phyloP scores from a whole-genome alignment of 2,329 filamentous ascomycete genomes.

The Pyrenochaeta sp. region DNA sequence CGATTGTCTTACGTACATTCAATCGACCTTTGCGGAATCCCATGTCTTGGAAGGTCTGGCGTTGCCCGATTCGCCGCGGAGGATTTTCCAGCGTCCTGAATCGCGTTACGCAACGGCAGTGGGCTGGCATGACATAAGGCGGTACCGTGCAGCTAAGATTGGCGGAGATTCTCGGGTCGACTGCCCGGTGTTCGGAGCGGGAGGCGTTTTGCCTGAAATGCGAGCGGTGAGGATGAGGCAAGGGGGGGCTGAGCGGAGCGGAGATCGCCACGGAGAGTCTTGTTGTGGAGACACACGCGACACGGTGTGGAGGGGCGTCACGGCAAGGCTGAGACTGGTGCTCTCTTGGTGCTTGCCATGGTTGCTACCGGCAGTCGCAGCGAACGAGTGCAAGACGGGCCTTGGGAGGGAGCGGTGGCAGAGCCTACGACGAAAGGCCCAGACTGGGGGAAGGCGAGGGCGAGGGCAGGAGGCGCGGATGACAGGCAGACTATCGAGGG shows the following conservation, averaged over 20 bases:
- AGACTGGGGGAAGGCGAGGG: neutral
- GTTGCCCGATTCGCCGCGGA: constrained; percentile 18
- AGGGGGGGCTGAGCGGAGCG: constrained; percentile 33
- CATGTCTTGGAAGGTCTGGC: constrained; percentile 20
- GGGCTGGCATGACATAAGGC: constrained; percentile 27
- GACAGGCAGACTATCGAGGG: neutral
- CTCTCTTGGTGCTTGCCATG: no score
- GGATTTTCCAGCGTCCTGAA: constrained; percentile 12
- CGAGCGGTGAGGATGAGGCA: constrained; percentile 27
- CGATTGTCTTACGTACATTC: constrained; percentile 34
- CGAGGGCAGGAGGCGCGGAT: neutral
- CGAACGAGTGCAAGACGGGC: no score
- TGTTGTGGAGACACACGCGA: constrained; percentile 17
- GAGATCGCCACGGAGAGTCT: constrained; percentile 25
- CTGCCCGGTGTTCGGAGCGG: constrained; percentile 30
- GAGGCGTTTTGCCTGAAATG: constrained; percentile 32
- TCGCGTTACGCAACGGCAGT: constrained; percentile 17
- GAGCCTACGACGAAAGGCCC: neutral
- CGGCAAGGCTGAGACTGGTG: neutral
- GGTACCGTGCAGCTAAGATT: constrained; percentile 18
- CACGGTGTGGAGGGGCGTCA: constrained; percentile 23
- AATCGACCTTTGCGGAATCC: constrained; percentile 16
- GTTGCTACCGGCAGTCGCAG: no score
- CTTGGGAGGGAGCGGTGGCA: neutral
- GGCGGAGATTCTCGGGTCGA: constrained; percentile 24